phyloP scores from a whole-genome alignment of 306 rosid genomes.

The Gillenia trifoliata region DNA sequence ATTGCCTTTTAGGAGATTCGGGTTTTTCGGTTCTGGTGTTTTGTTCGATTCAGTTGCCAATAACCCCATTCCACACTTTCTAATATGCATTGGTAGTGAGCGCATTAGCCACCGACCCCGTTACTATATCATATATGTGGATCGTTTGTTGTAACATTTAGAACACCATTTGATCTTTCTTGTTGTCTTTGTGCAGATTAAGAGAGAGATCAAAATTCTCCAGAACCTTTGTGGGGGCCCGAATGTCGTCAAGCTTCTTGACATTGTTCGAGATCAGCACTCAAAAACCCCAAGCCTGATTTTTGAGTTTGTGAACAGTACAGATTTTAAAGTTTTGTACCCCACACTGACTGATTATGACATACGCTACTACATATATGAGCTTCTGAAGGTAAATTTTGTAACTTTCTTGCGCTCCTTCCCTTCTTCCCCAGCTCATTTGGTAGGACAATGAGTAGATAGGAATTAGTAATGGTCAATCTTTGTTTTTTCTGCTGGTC shows the following conservation, averaged over 20 bases:
- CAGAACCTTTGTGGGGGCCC: constrained; percentile 96
- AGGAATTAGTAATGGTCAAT: not conserved
- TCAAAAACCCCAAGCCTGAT: constrained; percentile 89
- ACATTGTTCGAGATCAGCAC: constrained; percentile 83
- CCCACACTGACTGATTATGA: constrained; percentile 86
- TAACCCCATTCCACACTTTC: not conserved
- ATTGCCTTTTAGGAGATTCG: not conserved
- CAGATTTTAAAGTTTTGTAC: constrained; percentile 85
- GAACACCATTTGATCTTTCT: not conserved
- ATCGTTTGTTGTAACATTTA: not conserved
- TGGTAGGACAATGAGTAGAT: not conserved
- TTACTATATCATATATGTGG: not conserved
- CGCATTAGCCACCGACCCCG: not conserved
- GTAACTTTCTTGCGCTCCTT: constrained; percentile 6
- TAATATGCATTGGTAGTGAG: not conserved
- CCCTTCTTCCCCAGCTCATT: constrained; percentile 8
- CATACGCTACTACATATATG: constrained; percentile 88
- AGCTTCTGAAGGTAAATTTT: constrained; percentile 78
- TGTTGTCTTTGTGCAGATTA: constrained; percentile 51
- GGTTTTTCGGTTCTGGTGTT: not conserved
- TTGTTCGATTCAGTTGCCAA: not conserved
- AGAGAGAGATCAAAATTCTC: constrained; percentile 89
- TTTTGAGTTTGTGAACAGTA: constrained; percentile 87
- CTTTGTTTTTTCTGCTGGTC: not conserved
- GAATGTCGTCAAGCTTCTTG: constrained; percentile 84